Base-by-base conservation (phyloP, 108 stramenopile species). In the Pseudonitzschia multiseries region DNA sequence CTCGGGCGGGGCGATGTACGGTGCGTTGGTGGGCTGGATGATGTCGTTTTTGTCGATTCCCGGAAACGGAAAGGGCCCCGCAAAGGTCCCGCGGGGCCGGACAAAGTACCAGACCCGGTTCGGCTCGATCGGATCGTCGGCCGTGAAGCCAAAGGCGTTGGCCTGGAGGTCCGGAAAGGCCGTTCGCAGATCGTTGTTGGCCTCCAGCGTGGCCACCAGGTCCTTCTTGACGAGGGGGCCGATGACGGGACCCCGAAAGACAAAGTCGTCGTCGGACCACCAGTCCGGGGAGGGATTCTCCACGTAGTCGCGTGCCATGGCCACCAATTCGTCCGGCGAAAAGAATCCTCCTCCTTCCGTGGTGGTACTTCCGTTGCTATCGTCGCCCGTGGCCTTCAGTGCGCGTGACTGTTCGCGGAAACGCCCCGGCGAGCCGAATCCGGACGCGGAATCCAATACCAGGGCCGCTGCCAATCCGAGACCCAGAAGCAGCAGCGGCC, bases 161-260 rank as follows among this genome's bases (percentile, higher is more conserved):
- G 77, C 42, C 9, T 65, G 31, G 4, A 88, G 63, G 61, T 88
- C 84, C 13, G 84, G 84, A 61, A 88, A 77, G 3, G 87, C 84
- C 33, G 64, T 53, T 17, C 69, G 50, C 40, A 88, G 60, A 24
- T 57, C 67, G 1, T 79, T 70, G 42, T 57, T 54, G 54, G 54
- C 54, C 14, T 73, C 73, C 73, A 82, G 57, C 6, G 75, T 82
- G 3, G 26, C 43, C 8, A 74, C 20, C 32, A 74, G 79, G 62
- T 88, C 87, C 22, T 76, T 69, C 53, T 81, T 84, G 66, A 71
- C 79, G 26, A 88, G 62, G 24, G 87, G 87, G 18, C 87, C 87
- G 69, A 88, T 79, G 24, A 69, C 57, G 18, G 84, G 84, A 15
- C 87, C 87, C 2, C 87, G 82, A 68, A 88, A 81, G 53, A 88